Base-by-base conservation (phyloP, 2,329 filamentous ascomycete species). In the Neodidymelliopsis sp. region DNA sequence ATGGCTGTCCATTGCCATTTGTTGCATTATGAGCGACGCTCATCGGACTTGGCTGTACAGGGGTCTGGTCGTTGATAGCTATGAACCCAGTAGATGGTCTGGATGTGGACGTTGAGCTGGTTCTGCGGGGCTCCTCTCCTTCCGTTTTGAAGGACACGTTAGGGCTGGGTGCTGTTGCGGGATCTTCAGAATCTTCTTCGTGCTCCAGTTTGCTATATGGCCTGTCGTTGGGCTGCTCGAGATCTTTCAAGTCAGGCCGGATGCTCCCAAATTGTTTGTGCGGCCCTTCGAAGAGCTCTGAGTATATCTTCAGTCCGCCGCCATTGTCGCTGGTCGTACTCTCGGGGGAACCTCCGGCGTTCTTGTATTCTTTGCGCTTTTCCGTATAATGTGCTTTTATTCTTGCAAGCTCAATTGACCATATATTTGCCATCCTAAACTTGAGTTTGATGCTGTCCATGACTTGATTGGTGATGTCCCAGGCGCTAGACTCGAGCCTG, bases 261-360 rank as follows among this genome's bases (percentile, higher is more conserved):
- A 52, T 53, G 33, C 45, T 53, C 12, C 62, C 62, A 29, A 63
- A 59, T 10, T 61, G 41, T 34, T 64, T 64, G 35, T 64, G 62
- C 8, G 36, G 30, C 20, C 33, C 53, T 34, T 65, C 59, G 15
- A 65, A 63, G 11, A 44, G 29, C 6, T 37, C 40, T 2, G 44
- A 41, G 11, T 65, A 65, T 23, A 56, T 52, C 22, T 59, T 57
- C 16, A 65, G 29, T 18, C 60, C 60, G 20, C 54, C 58, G n/a
- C 54, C 55, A 13, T 53, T 52, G 6, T 60, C 62, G 40, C 60
- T 62, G 12, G 45, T 36, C 22, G 50, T 54, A 23, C 59, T 65
- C 9, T 48, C 49, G 2, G 62, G 60, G 10, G 60, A 59, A 4
- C 57, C 57, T 7, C 57, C 60, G 3, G 40, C 39, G 2, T 46